Evolutionary conservation across 129 eudicot species (phyloP), one percentile per base, ranked within the genome.

Genomic region (Glebionis coronaria): DNA sequence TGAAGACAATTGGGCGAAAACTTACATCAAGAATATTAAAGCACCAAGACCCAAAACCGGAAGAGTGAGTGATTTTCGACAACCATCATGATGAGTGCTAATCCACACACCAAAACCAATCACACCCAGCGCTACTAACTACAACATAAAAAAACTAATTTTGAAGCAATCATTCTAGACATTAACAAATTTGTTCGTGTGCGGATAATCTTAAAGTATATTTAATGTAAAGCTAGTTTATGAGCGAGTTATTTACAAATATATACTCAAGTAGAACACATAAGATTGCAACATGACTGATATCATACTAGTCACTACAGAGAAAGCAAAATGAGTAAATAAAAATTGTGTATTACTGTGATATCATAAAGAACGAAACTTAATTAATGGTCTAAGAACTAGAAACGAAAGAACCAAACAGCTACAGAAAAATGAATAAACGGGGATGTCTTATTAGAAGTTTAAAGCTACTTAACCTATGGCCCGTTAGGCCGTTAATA

Each of bases 101-200:
- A 92, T 80, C 98, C 98, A 92, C 80, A 88, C 81, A 40, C 96
- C 98, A 77, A 88, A 92, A 73, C 91, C 89, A 0, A 92, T 55
- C 14, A 92, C 96, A 71, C 78, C 86, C 47, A 88, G 79, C 38
- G 95, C 96, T 80, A 88, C 78, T n/a, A 92, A 77, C 96, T 92
- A 82, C 68, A 72, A 19, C 25, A 35, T 35, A 23, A 52, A 46
- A 40, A 57, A 28, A 1, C 16, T 38, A 23, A 14, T 56, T 56
- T 56, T 12, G 44, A 45, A 44, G 38, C 21, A 5, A 73, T 73
- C 56, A 58, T 56, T 57, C 8, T 0, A 59, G 13, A 18, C 12
- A 59, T 15, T 31, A 70, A 70, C 42, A 25, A 23, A 42, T 20
- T 55, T 42, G 65, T 56, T 23, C 44, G 57, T 58, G 0, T 28